A percentile compares a stretch with the other conserved stretches of the same genome.
Conservation (phyloP, 2,329 filamentous ascomycete species). For the Fusarium nisikadoi region DNA sequence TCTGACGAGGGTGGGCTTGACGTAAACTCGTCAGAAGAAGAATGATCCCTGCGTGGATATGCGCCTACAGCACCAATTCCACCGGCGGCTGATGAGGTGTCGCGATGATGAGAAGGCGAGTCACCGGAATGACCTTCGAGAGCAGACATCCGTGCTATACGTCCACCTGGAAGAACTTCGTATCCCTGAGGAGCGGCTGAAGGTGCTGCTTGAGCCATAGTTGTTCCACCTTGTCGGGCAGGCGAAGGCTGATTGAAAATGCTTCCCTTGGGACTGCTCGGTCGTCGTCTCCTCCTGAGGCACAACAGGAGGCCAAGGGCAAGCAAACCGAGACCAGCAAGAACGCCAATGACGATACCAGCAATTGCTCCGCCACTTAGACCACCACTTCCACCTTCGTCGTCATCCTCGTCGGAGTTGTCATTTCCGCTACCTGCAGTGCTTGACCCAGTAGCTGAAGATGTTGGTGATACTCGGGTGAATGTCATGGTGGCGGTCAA, state of each 20-base stretch:
- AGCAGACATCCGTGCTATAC: constrained; percentile 95
- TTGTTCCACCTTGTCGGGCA: constrained; percentile 60
- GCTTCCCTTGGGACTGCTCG: constrained; percentile 72
- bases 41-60: constrained; percentile 64
- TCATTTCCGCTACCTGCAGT: constrained; percentile 29
- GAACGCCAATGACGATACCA: constrained; percentile 84
- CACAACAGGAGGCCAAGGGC: constrained; percentile 76
- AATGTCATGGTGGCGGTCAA: constrained; percentile 76
- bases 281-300: constrained; percentile 63
- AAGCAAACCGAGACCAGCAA: constrained; percentile 77
- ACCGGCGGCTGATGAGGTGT: constrained; percentile 52
- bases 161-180: constrained; percentile 83
- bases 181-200: constrained; percentile 64
- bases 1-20: constrained; percentile 76
- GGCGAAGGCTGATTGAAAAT: constrained; percentile 93
- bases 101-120: constrained; percentile 65
- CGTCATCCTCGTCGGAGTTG: constrained; percentile 35
- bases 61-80: constrained; percentile 57
- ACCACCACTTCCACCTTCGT: constrained; percentile 25
- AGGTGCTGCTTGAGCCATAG: constrained; percentile 50
- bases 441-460: constrained; percentile 39
- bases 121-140: constrained; percentile 79
- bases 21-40: constrained; percentile 77
- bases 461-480: constrained; percentile 56
- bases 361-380: constrained; percentile 90